Percentiles rank a stretch among this genome's conserved stretches.
Conservation (phyloP, 2,329 filamentous ascomycete genomes). For the Nemania serpens region DNA sequence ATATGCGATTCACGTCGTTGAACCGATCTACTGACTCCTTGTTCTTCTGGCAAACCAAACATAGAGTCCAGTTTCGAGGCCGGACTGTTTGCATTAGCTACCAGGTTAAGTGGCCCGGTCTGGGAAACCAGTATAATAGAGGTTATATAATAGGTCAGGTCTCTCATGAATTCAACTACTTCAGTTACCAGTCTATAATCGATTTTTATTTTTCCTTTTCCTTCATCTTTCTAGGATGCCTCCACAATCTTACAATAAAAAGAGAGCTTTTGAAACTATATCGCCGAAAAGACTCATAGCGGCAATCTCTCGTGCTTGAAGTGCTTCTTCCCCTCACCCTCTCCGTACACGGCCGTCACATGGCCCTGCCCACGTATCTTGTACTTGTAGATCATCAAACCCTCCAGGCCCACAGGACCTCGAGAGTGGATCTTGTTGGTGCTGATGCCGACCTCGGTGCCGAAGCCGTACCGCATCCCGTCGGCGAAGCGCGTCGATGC, state of each 20-base stretch:
- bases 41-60: too few relatives aligned
- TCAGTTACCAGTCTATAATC: neutral
- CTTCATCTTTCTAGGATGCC: neutral
- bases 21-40: too few relatives aligned
- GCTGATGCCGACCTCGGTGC: slow-evolving; percentile 96
- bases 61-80: too few relatives aligned
- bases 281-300: neutral
- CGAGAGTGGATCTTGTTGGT: slow-evolving; percentile 98
- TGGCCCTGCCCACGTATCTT: slow-evolving; percentile 84
- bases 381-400: slow-evolving; percentile 97
- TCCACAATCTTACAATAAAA: too few relatives aligned
- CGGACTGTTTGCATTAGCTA: too few relatives aligned
- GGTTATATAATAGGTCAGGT: neutral
- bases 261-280: neutral
- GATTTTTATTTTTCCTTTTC: too few relatives aligned
- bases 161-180: neutral
- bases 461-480: slow-evolving; percentile 96
- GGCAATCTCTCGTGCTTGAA: slow-evolving; percentile 63
- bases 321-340: slow-evolving; percentile 61
- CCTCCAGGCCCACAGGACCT: slow-evolving; percentile 91
- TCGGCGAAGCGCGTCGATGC: slow-evolving; percentile 93
- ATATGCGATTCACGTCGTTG: too few relatives aligned
- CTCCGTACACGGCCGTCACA: slow-evolving; percentile 75
- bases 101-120: too few relatives aligned
- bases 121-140: too few relatives aligned